These are phyloP conservation scores for Aristolochia contorta DNA, from an alignment of 164 flowering plant species.

Conservation along the genomic window DNA sequence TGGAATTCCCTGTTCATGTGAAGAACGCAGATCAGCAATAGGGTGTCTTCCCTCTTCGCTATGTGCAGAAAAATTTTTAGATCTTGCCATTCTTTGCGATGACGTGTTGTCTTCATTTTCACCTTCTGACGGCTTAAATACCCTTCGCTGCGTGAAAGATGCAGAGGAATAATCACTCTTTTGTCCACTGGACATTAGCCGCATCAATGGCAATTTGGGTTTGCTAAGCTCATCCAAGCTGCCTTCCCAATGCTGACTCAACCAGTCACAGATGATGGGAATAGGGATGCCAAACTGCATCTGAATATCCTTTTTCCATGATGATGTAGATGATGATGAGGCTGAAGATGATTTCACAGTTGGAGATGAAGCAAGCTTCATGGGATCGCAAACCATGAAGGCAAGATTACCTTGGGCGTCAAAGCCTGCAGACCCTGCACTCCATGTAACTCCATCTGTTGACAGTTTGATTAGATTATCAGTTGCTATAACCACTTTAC, in stretches of 20 bases:
- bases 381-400: slow-evolving; percentile 96
- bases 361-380: slow-evolving; percentile 97
- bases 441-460: slow-evolving; percentile 75
- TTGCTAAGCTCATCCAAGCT: slow-evolving; percentile 86
- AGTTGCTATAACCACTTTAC: slow-evolving; percentile 92
- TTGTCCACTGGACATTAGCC: slow-evolving; percentile 82
- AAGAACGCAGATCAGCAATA: slow-evolving; percentile 15
- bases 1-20: slow-evolving; percentile 74
- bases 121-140: slow-evolving; percentile 66
- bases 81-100: slow-evolving; percentile 37
- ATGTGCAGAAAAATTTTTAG: slow-evolving; percentile 31
- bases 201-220: slow-evolving; percentile 72
- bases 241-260: slow-evolving; percentile 97
- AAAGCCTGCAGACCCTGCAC: slow-evolving; percentile 94
- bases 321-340: slow-evolving; percentile 64
- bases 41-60: slow-evolving; percentile 26
- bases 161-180: slow-evolving; percentile 83
- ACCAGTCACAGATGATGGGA: slow-evolving; percentile 87
- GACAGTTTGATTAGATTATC: slow-evolving; percentile 91
- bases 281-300: slow-evolving; percentile 95
- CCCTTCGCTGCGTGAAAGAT: slow-evolving; percentile 67
- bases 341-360: slow-evolving; percentile 65
- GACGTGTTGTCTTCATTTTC: slow-evolving; percentile 46
- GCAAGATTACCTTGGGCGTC: slow-evolving; percentile 95
- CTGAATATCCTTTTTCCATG: slow-evolving; percentile 69